Conservation (phyloP, 1,139 yeast species). For the Diutina ranongensis region DNA sequence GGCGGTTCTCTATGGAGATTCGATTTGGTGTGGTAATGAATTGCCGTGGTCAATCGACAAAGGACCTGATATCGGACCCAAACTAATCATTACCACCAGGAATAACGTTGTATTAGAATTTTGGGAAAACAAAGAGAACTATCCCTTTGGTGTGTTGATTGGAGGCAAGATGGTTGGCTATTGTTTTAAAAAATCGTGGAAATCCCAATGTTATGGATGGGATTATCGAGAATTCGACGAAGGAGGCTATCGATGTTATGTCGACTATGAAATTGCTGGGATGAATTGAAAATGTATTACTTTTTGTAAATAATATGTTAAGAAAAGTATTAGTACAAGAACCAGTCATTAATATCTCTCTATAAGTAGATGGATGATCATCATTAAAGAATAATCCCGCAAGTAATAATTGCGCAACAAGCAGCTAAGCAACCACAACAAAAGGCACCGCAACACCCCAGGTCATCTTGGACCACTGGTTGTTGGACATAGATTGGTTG, state of each 20-base stretch:
- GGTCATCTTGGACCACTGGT: neutral
- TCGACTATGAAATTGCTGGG: neutral
- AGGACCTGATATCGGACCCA: neutral
- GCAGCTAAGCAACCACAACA: slow-evolving; percentile 4
- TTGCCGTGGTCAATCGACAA: neutral
- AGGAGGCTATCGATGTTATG: neutral
- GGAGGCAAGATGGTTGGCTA: neutral
- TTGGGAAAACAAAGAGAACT: neutral
- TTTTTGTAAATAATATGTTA: too few species aligned
- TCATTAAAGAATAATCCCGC: slow-evolving; percentile 3
- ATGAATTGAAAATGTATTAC: neutral
- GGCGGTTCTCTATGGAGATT: neutral
- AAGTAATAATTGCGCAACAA: slow-evolving; percentile 4
- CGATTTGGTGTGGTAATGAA: neutral
- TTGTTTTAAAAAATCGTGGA: neutral
- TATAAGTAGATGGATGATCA: too few species aligned
- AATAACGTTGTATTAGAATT: neutral
- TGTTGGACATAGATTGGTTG: slow-evolving; percentile 4
- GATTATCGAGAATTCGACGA: neutral
- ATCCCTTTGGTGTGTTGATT: neutral
- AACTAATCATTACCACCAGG: neutral
- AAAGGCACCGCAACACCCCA: neutral
- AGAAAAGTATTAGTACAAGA: too few species aligned
- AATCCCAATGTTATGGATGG: neutral
- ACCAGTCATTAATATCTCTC: too few species aligned